Percentiles rank a stretch among this genome's conserved stretches.
Conservation (phyloP, 257 asterid species). For the Dorcoceras hygrometricum region DNA sequence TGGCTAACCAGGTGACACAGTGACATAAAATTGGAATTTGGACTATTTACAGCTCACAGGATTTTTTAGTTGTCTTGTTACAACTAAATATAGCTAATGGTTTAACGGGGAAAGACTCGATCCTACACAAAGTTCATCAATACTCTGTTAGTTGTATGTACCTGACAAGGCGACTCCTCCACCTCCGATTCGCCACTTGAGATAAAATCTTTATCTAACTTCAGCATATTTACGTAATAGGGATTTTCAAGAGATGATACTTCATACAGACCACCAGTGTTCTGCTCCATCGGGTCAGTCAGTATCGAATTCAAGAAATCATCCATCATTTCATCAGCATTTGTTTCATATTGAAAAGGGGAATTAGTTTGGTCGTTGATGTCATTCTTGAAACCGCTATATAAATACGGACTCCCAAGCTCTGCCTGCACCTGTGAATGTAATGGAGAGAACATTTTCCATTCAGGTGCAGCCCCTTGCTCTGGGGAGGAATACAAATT, state of each 20-base stretch:
- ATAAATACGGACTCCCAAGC: slow-evolving; percentile 46
- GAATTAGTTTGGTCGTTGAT: slow-evolving; percentile 24
- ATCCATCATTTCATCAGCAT: slow-evolving; percentile 34
- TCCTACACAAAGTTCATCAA: background rate
- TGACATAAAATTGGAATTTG: background rate
- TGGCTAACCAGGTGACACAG: background rate
- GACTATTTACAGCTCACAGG: no score
- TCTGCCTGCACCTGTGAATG: slow-evolving; percentile 69
- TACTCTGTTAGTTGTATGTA: slow-evolving; percentile 25
- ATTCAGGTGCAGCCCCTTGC: slow-evolving; percentile 38
- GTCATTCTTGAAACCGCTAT: slow-evolving; percentile 29
- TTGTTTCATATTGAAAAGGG: slow-evolving; percentile 56
- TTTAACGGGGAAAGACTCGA: background rate
- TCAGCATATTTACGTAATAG: background rate
- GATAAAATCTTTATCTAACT: slow-evolving; percentile 28
- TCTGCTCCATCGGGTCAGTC: slow-evolving; percentile 44
- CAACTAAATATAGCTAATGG: background rate
- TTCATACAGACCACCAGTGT: slow-evolving; percentile 13
- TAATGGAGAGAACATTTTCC: slow-evolving; percentile 65
- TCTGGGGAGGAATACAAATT: slow-evolving; percentile 27
- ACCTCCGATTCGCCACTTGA: slow-evolving; percentile 64
- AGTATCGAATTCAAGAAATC: slow-evolving; percentile 61
- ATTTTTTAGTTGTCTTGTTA: background rate
- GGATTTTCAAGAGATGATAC: slow-evolving; percentile 23
- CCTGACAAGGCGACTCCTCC: slow-evolving; percentile 56